Conservation (phyloP, 2,329 filamentous ascomycete species). For the Penicillium sp. region DNA sequence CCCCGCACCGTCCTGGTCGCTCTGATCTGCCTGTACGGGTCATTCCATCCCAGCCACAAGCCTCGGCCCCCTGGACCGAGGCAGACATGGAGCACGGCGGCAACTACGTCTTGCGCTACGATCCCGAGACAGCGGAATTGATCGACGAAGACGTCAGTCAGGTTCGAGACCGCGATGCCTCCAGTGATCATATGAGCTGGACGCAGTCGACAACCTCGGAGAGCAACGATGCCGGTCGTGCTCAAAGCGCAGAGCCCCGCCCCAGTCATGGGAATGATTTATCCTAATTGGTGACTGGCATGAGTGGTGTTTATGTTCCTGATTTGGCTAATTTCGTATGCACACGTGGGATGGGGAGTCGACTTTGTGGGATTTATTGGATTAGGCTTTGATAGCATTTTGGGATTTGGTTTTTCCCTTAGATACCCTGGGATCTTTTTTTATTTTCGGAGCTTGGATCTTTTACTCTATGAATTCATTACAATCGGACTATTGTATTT, state of each 20-base stretch:
- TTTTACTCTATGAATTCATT: not conserved
- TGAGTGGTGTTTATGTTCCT: not conserved
- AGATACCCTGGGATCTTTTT: conserved; percentile 3
- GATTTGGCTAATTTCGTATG: not conserved
- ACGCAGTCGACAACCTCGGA: conserved; percentile 17
- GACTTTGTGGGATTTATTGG: not conserved
- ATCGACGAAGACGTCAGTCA: conserved; percentile 28
- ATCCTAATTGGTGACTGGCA: not conserved
- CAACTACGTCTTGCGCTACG: conserved; percentile 36
- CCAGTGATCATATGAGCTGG: conserved; percentile 18
- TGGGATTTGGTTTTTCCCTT: not conserved
- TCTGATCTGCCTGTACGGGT: conserved; percentile 51
- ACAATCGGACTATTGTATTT: not conserved
- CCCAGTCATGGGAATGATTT: not conserved
- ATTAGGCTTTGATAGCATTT: not conserved
- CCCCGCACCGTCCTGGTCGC: conserved; percentile 6
- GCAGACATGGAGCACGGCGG: conserved; percentile 30
- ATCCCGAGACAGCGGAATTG: conserved; percentile 39
- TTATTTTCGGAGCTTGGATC: not conserved
- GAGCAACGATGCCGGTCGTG: conserved; percentile 1
- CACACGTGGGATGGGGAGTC: not conserved
- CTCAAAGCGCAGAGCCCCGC: not conserved
- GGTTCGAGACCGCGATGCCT: conserved; percentile 1
- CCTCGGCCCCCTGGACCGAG: conserved; percentile 56
- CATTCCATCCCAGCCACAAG: conserved; percentile 58